Conservation (phyloP, 1,139 yeast species). For the Yamadazyma sp. region DNA sequence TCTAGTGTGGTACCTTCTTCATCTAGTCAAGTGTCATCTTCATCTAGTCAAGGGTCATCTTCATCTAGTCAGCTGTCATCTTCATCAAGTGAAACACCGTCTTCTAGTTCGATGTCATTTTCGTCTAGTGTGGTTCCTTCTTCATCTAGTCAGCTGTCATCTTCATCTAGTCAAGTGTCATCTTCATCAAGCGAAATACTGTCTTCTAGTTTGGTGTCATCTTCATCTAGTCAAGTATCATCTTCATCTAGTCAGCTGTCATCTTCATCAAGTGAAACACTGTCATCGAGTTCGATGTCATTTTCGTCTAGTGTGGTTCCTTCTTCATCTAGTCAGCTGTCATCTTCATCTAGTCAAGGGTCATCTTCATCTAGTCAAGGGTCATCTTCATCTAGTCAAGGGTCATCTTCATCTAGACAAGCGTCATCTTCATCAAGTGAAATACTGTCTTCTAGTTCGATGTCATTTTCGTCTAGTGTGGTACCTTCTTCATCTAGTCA, state of each 20-base stretch:
- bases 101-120: background rate
- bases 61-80: background rate
- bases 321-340: background rate
- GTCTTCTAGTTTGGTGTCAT: conserved; percentile 5
- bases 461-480: conserved; percentile 7
- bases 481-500: conserved; percentile 1
- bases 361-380: conserved; percentile 2
- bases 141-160: background rate
- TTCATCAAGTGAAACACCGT: background rate
- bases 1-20: background rate
- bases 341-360: background rate
- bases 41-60: background rate
- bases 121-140: background rate
- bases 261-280: background rate
- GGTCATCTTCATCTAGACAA: background rate
- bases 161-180: conserved; percentile 6
- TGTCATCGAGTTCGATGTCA: background rate
- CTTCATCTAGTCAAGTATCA: conserved; percentile 4
- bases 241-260: background rate
- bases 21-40: background rate
- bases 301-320: background rate
- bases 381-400: conserved; percentile 8
- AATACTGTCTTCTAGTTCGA: conserved; percentile 4
- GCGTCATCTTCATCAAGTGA: conserved; percentile 7
- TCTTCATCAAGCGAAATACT: conserved; percentile 6